phyloP scores from a whole-genome alignment of 2,329 filamentous ascomycete genomes.

The Ceratocystis huliohia region DNA sequence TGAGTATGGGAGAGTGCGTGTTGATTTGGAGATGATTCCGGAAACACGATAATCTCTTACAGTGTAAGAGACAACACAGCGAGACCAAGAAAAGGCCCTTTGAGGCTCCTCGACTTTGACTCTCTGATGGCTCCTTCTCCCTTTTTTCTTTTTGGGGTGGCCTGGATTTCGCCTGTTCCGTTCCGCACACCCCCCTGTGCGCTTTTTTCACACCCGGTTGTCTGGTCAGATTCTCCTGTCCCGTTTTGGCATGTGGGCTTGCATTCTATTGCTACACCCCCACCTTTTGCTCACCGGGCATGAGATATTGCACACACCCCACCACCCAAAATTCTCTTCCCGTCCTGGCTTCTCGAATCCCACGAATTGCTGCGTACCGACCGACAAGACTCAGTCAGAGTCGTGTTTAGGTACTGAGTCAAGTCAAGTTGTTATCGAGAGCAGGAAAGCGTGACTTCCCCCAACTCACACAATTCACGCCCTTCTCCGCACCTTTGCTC shows the following conservation, averaged over 20 bases:
- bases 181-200: not conserved
- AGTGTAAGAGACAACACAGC: not conserved
- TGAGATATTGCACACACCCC: not conserved
- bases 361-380: not conserved
- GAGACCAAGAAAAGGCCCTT: not conserved
- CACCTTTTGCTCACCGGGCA: not conserved
- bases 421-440: no score
- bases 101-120: not conserved
- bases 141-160: not conserved
- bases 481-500: not conserved
- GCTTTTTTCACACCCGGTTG: not conserved
- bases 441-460: not conserved
- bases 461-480: not conserved
- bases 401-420: no score
- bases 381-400: no score
- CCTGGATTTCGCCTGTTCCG: not conserved
- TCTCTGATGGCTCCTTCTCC: not conserved
- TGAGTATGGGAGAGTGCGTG: not conserved
- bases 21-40: not conserved
- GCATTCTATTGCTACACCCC: not conserved
- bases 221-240: not conserved
- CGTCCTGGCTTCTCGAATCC: constrained; percentile 1
- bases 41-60: not conserved
- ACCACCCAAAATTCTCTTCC: constrained; percentile 2
- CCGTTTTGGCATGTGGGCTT: not conserved